These are phyloP conservation scores for Aureobasidium lini DNA, from an alignment of 2,329 filamentous ascomycete species.

Conservation along the genomic window DNA sequence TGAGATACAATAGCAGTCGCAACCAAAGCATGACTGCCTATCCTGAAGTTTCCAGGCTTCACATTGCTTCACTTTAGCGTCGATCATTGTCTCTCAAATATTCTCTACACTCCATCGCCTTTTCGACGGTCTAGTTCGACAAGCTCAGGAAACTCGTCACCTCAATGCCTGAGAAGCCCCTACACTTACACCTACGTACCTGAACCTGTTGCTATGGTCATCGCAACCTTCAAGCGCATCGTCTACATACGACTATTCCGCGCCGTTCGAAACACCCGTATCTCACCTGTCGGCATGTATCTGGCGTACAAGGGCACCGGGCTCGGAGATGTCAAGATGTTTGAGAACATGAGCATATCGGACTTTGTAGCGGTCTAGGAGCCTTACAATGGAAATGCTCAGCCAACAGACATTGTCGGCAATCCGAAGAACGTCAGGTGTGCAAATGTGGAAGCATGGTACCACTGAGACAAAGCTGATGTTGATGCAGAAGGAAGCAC, in stretches of 20 bases:
- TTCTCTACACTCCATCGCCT: neutral
- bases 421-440: conserved; percentile 9
- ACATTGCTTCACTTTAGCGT: neutral
- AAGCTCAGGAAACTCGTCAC: neutral
- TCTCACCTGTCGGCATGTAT: conserved; percentile 17
- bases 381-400: conserved; percentile 15
- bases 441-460: neutral
- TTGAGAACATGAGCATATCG: conserved; percentile 16
- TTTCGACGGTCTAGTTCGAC: neutral
- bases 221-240: conserved; percentile 1
- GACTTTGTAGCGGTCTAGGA: conserved; percentile 17
- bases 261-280: conserved; percentile 15
- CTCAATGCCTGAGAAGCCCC: neutral
- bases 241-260: neutral
- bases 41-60: neutral
- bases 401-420: neutral
- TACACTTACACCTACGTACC: neutral
- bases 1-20: neutral
- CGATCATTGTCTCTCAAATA: neutral
- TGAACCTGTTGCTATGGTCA: conserved; percentile 3
- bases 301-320: conserved; percentile 17
- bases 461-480: neutral
- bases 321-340: conserved; percentile 14
- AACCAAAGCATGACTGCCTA: neutral
- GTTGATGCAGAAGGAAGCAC: conserved; percentile 3